Evolutionary conservation across 2,329 filamentous ascomycete species (phyloP).

Genomic region (Exophiala spinifera): DNA sequence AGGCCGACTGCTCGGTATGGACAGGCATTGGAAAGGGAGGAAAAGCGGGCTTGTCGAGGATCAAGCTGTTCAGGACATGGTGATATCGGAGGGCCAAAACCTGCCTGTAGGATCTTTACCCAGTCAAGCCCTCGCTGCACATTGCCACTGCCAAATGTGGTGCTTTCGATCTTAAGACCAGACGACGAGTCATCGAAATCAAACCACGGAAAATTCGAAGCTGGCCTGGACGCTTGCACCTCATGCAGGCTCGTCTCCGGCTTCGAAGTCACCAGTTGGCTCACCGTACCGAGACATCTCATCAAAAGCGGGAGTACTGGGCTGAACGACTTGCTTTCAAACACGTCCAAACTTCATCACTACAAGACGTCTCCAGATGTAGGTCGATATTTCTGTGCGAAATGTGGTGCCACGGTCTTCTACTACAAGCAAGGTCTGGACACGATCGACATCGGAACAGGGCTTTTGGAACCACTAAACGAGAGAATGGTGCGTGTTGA

Average conservation of each 20-base stretch:
- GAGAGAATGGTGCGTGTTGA: conserved; percentile 15
- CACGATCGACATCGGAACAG: conserved; percentile 17
- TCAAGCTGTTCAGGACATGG: conserved; percentile 6
- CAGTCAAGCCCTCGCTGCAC: conserved; percentile 2
- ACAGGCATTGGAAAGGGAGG: conserved; percentile 14
- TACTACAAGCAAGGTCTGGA: conserved; percentile 16
- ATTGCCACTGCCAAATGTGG: conserved; percentile 17
- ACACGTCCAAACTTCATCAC: conserved; percentile 14
- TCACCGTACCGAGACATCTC: conserved; percentile 6
- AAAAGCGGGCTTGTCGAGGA: conserved; percentile 17
- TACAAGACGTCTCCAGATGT: conserved; percentile 19
- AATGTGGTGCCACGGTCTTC: conserved; percentile 22
- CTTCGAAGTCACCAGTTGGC: conserved; percentile 24
- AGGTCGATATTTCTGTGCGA: conserved; percentile 24
- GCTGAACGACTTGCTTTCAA: conserved; percentile 5
- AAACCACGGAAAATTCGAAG: conserved; percentile 9
- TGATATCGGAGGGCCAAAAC: not conserved
- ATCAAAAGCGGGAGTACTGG: not conserved
- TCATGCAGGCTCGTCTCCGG: conserved; percentile 19
- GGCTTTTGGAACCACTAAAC: conserved; percentile 15
- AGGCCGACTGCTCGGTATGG: conserved; percentile 17
- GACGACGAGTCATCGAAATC: not conserved
- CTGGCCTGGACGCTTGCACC: conserved; percentile 17
- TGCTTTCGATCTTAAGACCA: conserved; percentile 10
- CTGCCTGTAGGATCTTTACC: not conserved